phyloP scores from a whole-genome alignment of 176 grass and related monocot genomes.

The Puccinellia tenuiflora region DNA sequence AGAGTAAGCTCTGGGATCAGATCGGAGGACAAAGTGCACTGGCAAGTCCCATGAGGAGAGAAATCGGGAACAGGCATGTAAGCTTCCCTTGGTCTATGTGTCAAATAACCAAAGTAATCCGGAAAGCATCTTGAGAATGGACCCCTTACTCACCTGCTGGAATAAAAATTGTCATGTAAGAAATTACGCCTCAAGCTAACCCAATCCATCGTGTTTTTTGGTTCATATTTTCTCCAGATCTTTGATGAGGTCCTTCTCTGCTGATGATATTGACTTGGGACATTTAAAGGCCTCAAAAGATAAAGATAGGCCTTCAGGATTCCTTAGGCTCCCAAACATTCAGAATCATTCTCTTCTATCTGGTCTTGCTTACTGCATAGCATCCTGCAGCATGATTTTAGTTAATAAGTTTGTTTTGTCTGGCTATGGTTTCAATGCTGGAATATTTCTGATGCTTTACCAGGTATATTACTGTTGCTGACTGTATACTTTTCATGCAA shows the following conservation, averaged over 20 bases:
- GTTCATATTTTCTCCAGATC: conserved; percentile 45
- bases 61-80: conserved; percentile 64
- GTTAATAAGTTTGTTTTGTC: conserved; percentile 94
- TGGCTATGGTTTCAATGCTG: conserved; percentile 86
- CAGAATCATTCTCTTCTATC: conserved; percentile 80
- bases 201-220: conserved; percentile 10
- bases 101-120: not conserved
- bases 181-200: not conserved
- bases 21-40: conserved; percentile 48
- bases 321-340: conserved; percentile 41
- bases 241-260: conserved; percentile 44
- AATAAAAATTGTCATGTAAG: not conserved
- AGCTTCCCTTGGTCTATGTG: conserved; percentile 14
- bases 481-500: conserved; percentile 19
- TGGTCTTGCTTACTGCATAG: conserved; percentile 84
- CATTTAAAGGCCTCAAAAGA: conserved; percentile 67
- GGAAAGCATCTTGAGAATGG: not conserved
- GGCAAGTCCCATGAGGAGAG: conserved; percentile 77
- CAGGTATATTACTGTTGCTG: conserved; percentile 48
- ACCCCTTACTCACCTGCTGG: not conserved
- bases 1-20: conserved; percentile 40
- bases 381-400: conserved; percentile 94
- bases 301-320: conserved; percentile 43
- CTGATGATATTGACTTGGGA: conserved; percentile 67
- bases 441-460: conserved; percentile 95